A percentile compares a stretch with the other conserved stretches of the same genome.
phyloP scores from a whole-genome alignment of 768 basidiomycete species.

The Kondoa subrosea region DNA sequence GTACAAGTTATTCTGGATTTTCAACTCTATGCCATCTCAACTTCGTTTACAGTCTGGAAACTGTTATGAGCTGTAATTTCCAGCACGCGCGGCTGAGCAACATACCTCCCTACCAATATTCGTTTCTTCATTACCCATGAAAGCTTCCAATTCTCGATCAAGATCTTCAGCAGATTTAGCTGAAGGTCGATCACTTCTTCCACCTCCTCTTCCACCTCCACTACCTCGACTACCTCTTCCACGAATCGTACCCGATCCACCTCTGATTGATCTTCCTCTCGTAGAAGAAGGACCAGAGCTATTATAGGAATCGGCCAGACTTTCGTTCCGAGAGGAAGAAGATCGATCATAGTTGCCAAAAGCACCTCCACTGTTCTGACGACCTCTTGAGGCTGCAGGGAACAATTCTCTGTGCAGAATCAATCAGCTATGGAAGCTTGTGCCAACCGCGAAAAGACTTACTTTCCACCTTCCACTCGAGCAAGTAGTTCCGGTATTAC shows the following conservation, averaged over 20 bases:
- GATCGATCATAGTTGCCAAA: neutral
- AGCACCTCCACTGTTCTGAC: too few relatives aligned
- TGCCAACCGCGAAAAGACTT: neutral
- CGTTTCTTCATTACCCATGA: slow-evolving; percentile 19
- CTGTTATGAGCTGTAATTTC: neutral
- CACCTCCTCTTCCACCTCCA: slow-evolving; percentile 4
- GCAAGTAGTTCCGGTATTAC: slow-evolving; percentile 13
- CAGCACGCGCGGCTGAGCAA: neutral
- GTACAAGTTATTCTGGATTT: neutral
- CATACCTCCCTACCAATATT: neutral
- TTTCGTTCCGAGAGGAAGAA: neutral
- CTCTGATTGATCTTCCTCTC: neutral
- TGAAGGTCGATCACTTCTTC: slow-evolving; percentile 1
- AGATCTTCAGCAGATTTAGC: slow-evolving; percentile 24
- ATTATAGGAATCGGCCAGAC: neutral
- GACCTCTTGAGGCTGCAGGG: neutral
- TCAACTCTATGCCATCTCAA: neutral
- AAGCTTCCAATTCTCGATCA: slow-evolving; percentile 27
- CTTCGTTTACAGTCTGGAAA: neutral
- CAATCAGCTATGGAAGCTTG: neutral
- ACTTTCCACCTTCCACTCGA: slow-evolving; percentile 14
- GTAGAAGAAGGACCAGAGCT: too few relatives aligned
- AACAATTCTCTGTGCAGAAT: slow-evolving; percentile 2
- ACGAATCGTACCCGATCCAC: slow-evolving; percentile 8
- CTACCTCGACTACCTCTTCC: slow-evolving; percentile 3